Evolutionary conservation across 2,329 filamentous ascomycete genomes (phyloP).

Genomic region (Basipetospora chlamydospora): DNA sequence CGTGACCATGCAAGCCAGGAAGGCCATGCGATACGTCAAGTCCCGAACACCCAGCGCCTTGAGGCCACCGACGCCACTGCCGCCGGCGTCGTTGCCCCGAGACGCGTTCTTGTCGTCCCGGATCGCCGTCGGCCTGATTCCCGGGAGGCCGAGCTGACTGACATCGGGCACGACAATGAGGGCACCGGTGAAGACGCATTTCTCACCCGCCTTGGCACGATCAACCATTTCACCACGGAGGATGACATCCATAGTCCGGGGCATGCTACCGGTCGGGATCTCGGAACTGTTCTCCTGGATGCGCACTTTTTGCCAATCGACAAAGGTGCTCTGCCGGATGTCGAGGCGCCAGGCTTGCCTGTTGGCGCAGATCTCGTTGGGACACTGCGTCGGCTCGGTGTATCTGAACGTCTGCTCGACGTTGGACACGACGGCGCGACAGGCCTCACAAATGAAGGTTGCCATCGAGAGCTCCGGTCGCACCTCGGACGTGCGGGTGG

Average conservation of each 20-base stretch:
- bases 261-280: slow-evolving; percentile 97
- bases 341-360: slow-evolving; percentile 91
- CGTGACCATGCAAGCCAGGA: slow-evolving; percentile 90
- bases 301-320: slow-evolving; percentile 98
- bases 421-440: slow-evolving; percentile 71
- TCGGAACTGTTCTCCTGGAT: slow-evolving; percentile 98
- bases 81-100: slow-evolving; percentile 66
- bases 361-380: slow-evolving; percentile 77
- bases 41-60: slow-evolving; percentile 91
- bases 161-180: slow-evolving; percentile 95
- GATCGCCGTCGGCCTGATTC: slow-evolving; percentile 66
- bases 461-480: slow-evolving; percentile 83
- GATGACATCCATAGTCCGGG: slow-evolving; percentile 93
- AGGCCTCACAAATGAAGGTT: slow-evolving; percentile 83
- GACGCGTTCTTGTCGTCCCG: slow-evolving; percentile 64
- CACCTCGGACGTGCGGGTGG: slow-evolving; percentile 93
- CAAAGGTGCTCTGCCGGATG: slow-evolving; percentile 90
- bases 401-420: slow-evolving; percentile 97
- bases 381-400: slow-evolving; percentile 91
- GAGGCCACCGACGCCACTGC: slow-evolving; percentile 71
- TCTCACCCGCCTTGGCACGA: slow-evolving; percentile 90
- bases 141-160: slow-evolving; percentile 83
- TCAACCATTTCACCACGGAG: slow-evolving; percentile 95
- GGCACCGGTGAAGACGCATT: slow-evolving; percentile 93
- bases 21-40: slow-evolving; percentile 89